Percentiles rank a stretch among this genome's conserved stretches.
phyloP scores from a whole-genome alignment of 192 early-diverging fungal species.

The Gamsiella multidivaricata region DNA sequence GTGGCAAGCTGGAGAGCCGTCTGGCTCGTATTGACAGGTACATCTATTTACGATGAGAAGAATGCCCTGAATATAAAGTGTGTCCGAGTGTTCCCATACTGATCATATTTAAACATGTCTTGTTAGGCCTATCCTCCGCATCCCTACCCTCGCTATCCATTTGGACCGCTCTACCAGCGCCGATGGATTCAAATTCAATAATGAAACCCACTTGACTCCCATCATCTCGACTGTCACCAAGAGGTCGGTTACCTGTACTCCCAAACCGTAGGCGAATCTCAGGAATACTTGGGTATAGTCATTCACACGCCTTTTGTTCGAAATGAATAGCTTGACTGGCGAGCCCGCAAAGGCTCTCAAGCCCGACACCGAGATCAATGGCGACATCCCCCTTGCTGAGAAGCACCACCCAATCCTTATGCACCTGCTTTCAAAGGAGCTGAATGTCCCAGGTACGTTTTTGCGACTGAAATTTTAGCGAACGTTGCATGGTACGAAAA shows the following conservation, averaged over 20 bases:
- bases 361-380: constrained; percentile 41
- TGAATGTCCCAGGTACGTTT: constrained; percentile 67
- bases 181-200: constrained; percentile 93
- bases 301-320: neutral
- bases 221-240: constrained; percentile 82
- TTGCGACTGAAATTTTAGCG: neutral
- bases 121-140: constrained; percentile 85
- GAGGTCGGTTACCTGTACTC: constrained; percentile 30
- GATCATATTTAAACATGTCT: too few species aligned
- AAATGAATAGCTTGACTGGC: constrained; percentile 38
- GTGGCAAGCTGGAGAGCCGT: constrained; percentile 76
- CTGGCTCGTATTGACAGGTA: constrained; percentile 83
- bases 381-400: constrained; percentile 31
- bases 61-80: too few species aligned
- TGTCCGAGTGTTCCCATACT: too few species aligned
- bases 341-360: constrained; percentile 37
- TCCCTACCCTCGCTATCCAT: constrained; percentile 98
- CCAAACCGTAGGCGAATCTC: neutral
- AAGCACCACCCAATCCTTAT: constrained; percentile 90
- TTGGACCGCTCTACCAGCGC: constrained; percentile 82
- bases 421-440: constrained; percentile 78
- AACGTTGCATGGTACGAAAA: too few species aligned
- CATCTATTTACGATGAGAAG: too few species aligned
- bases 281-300: neutral
- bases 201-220: constrained; percentile 92